Conservation (phyloP, 345 rosid species). For the Eucalyptus pauciflora region DNA sequence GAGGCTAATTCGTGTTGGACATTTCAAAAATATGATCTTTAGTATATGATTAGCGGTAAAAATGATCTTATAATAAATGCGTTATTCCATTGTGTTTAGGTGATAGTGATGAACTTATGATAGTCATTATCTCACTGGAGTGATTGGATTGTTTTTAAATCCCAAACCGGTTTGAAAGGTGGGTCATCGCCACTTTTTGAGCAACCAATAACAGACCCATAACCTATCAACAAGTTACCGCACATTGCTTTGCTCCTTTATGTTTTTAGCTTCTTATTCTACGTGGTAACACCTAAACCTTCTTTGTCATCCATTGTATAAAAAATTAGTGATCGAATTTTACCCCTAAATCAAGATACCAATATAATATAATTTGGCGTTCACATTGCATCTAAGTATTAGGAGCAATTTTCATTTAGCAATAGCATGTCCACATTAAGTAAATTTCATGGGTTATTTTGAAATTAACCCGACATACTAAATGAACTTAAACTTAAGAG, state of each 20-base stretch:
- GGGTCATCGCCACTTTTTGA: not conserved
- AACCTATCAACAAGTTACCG: not conserved
- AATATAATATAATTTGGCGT: not conserved
- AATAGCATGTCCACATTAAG: not conserved
- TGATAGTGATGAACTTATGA: not conserved
- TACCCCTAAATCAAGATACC: not conserved
- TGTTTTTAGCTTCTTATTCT: not conserved
- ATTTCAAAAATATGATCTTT: not conserved
- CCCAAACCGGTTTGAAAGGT: not conserved
- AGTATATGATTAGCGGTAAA: not conserved
- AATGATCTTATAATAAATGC: not conserved
- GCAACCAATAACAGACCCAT: not conserved
- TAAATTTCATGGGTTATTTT: not conserved
- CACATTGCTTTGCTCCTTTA: not conserved
- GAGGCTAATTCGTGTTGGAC: not conserved
- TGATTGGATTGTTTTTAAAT: not conserved
- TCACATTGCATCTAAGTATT: not conserved
- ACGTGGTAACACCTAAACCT: not conserved
- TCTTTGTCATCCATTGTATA: not conserved
- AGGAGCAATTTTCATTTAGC: not conserved
- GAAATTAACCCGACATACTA: not conserved
- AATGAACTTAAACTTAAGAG: not conserved
- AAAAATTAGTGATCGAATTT: not conserved
- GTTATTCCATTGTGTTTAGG: not conserved
- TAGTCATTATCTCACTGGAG: not conserved